A percentile compares a stretch with the other conserved stretches of the same genome.
Evolutionary conservation across 73 alveolate genomes (phyloP).

Genomic region (Paramecium tetraurelia): DNA sequence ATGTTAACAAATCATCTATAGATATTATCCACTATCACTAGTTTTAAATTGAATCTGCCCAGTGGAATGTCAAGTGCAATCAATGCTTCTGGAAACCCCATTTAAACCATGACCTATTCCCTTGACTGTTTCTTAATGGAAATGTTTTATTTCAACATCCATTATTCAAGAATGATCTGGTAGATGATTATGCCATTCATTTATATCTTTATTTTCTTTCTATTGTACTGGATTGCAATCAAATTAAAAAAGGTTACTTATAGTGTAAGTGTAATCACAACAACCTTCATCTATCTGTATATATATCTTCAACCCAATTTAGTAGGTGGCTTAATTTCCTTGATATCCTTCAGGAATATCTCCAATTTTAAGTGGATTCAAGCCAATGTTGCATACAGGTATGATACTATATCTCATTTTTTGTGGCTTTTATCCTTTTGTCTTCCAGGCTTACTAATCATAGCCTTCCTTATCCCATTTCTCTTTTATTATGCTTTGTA

Average conservation of each 20-base stretch:
- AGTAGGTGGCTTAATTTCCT: neutral
- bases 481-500: neutral
- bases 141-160: neutral
- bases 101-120: neutral
- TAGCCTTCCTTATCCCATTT: conserved; percentile 3
- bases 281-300: neutral
- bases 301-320: neutral
- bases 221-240: neutral
- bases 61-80: neutral
- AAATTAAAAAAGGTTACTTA: neutral
- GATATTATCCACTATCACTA: neutral
- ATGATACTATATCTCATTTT: neutral
- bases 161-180: neutral
- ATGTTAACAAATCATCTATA: conserved; percentile 6
- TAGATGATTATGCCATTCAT: conserved; percentile 14
- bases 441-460: conserved; percentile 10
- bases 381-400: conserved; percentile 24
- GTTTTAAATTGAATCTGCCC: conserved; percentile 29
- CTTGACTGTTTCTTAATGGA: conserved; percentile 5
- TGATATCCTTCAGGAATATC: neutral
- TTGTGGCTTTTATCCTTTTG: neutral
- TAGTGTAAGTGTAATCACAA: neutral
- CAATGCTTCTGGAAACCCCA: neutral
- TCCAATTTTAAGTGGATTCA: neutral
- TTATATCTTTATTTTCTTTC: neutral